Evolutionary conservation across 2,329 filamentous ascomycete genomes (phyloP), one percentile per base, ranked within the genome.

Genomic region (Colletotrichum noveboracense): DNA sequence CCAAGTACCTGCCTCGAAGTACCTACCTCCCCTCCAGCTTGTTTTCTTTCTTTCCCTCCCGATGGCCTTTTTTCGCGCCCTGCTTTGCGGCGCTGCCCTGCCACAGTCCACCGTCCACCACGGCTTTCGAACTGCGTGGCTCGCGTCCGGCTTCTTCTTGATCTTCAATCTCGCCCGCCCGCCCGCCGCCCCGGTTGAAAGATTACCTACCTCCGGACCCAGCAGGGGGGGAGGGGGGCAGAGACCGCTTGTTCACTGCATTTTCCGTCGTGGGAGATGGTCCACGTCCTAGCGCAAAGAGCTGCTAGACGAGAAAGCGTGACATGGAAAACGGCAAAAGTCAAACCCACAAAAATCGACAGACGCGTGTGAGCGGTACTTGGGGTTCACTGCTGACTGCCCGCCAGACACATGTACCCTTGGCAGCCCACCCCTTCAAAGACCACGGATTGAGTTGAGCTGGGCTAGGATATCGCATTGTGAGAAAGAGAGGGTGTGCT

Each of bases 371-470:
- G 34, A 14, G 26, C 12, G 62, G 13, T 18, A 66, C 62, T 48
- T 43, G 36, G 9, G 9, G 52, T 9, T 43, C 24, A 18, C 4
- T 52, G 8, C 62, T 36, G 36, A 66, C 34, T 18, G 9, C 18
- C 14, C 14, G 62, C 36, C 9, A 48, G 62, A 52, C 14, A 21
- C 24, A 66, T 66, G 36, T 66, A 66, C 64, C 16, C 64, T 61
- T 28, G 32, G 48, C 43, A n/a, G 28, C 13, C 32, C 61, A 28
- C 30, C 43, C 43, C 43, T 48, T 21, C 43, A 21, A 34, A 68
- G 26, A 68, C 30, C 55, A 72, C 18, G 70, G 38, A 73, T 73
- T 38, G 65, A 69, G 70, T 69, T 73, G 55, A 62, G 36, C 62
- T 69, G 65, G 65, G 24, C 70, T 38, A 55, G 70, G 55, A 73